Evolutionary conservation across 148 eudicot genomes (phyloP), one percentile per base, ranked within the genome.

Genomic region (Dysphania ambrosioides): DNA sequence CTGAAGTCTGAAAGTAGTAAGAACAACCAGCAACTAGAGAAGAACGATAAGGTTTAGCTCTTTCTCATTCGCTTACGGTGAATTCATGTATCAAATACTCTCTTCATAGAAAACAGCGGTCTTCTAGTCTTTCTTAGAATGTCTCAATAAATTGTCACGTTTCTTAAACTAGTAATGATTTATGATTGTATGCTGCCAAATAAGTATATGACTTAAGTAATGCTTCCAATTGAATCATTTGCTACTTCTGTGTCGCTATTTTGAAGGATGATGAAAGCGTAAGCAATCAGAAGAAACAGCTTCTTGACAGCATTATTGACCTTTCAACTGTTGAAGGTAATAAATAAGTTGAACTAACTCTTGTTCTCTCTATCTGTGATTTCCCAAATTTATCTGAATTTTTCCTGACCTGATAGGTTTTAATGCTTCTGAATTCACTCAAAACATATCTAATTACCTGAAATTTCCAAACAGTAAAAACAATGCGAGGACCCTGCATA

Each of bases 181-280:
- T 47, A 15, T 47, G 53, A 47, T 47, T 47, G 5, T 3, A 47
- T 47, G n/a, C n/a, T 47, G 13, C 18, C 53, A 13, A 47, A 47
- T 16, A 47, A 13, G 53, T n/a, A n/a, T n/a, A n/a, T n/a, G n/a
- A n/a, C 40, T 8, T 4, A 36, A 4, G 40, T 8, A 36, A 4
- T 36, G 40, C 40, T 36, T 8, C 0, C 40, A 36, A 36, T 36
- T 66, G 49, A 65, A n/a, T 57, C 26, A 8, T 36, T 72, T 38
- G 66, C 63, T 63, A 60, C 35, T 36, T 66, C 21, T 76, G 57
- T 68, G 26, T 23, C 60, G 34, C 36, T 77, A 16, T 60, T 41
- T 19, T 79, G 66, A 51, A 82, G 84, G 64, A 12, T 76, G 82
- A 76, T 38, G 72, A 70, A 68, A 63, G 59, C 42, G 41, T 61